Conservation (phyloP, 2,329 filamentous ascomycete genomes). For the Cladophialophora carrionii region DNA sequence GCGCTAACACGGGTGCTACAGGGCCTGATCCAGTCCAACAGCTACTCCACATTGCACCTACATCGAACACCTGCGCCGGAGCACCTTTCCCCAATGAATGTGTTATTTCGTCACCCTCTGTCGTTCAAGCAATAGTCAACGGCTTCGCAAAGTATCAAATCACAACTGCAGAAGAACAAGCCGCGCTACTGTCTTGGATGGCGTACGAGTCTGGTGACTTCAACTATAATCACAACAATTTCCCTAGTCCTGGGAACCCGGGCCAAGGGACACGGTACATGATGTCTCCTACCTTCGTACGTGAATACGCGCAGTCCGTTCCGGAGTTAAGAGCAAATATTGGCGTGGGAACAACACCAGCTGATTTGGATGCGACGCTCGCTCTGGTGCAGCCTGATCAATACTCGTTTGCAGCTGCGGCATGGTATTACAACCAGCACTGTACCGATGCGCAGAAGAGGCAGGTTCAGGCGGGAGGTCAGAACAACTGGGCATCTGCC, state of each 20-base stretch:
- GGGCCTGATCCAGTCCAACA: slow-evolving; percentile 24
- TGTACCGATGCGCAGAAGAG: slow-evolving; percentile 53
- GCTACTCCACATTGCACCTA: slow-evolving; percentile 33
- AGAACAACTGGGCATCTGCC: slow-evolving; percentile 53
- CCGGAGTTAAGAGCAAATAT: slow-evolving; percentile 48
- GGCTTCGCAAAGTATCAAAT: slow-evolving; percentile 64
- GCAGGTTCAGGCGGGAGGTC: slow-evolving; percentile 52
- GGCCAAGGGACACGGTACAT: slow-evolving; percentile 75
- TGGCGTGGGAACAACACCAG: slow-evolving; percentile 44
- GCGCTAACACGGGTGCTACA: neutral
- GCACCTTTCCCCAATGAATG: slow-evolving; percentile 31
- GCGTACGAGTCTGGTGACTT: slow-evolving; percentile 72
- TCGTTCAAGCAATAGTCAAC: slow-evolving; percentile 51
- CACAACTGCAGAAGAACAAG: slow-evolving; percentile 61
- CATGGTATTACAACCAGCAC: slow-evolving; percentile 64
- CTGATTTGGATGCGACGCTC: slow-evolving; percentile 45
- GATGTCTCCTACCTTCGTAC: slow-evolving; percentile 61
- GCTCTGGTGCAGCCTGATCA: slow-evolving; percentile 55
- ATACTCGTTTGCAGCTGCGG: slow-evolving; percentile 61
- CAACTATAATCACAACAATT: slow-evolving; percentile 70
- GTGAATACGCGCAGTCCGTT: slow-evolving; percentile 57
- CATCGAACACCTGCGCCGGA: slow-evolving; percentile 27
- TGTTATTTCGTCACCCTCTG: slow-evolving; percentile 20
- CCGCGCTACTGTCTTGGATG: slow-evolving; percentile 71
- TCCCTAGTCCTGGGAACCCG: slow-evolving; percentile 50